Percentiles rank a stretch among this genome's conserved stretches.
phyloP scores from a whole-genome alignment of 345 rosid species.

The Eucalyptus regnans region DNA sequence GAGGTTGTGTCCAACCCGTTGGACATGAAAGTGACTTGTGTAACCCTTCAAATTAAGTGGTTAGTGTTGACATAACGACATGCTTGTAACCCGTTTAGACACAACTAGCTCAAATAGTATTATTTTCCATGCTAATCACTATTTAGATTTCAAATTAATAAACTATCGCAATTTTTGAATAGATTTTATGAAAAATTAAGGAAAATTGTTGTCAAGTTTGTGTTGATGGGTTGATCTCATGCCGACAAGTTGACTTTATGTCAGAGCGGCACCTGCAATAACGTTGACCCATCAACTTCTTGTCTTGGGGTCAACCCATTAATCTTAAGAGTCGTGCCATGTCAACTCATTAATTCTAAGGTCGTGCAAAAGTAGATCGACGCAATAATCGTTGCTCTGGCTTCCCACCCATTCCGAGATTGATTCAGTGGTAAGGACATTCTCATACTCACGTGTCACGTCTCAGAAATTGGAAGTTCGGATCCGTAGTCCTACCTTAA shows the following conservation, averaged over 20 bases:
- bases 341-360: not conserved
- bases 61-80: not conserved
- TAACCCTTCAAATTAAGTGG: not conserved
- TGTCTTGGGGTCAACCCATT: not conserved
- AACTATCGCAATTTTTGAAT: not conserved
- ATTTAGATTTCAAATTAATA: not conserved
- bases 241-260: not conserved
- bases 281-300: not conserved
- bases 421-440: not conserved
- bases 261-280: not conserved
- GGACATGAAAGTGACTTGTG: not conserved
- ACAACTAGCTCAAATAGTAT: not conserved
- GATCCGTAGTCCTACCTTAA: not conserved
- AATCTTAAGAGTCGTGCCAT: not conserved
- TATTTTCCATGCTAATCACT: not conserved
- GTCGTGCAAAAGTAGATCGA: not conserved
- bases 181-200: not conserved
- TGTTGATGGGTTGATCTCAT: not conserved
- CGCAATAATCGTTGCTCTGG: not conserved
- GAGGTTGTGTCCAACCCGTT: fast-evolving
- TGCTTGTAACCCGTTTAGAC: not conserved
- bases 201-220: not conserved
- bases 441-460: not conserved
- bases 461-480: not conserved
- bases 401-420: not conserved